Percentiles rank a stretch among this genome's conserved stretches.
Evolutionary conservation across 2,329 filamentous ascomycete species (phyloP).

Genomic region (Xylariaceae sp.): DNA sequence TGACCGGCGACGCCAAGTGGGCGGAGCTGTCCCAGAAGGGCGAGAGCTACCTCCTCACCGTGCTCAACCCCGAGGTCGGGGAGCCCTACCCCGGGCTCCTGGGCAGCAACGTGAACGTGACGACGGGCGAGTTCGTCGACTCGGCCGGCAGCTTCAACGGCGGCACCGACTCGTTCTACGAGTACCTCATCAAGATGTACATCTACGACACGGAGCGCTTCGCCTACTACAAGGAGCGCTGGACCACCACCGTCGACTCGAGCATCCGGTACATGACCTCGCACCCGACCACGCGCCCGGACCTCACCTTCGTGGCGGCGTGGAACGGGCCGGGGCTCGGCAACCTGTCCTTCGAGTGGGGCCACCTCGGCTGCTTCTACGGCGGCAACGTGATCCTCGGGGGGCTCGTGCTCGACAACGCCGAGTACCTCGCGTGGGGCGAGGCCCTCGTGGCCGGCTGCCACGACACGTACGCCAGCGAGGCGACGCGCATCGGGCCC

Average conservation of each 20-base stretch:
- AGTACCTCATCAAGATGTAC: constrained; percentile 89
- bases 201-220: constrained; percentile 65
- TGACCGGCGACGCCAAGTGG: constrained; percentile 62
- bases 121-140: constrained; percentile 60
- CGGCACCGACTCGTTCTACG: constrained; percentile 74
- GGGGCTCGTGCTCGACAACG: constrained; percentile 58
- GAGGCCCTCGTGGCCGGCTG: constrained; percentile 65
- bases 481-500: constrained; percentile 67
- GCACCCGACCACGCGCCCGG: constrained; percentile 56
- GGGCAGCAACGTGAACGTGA: constrained; percentile 58
- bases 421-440: constrained; percentile 67
- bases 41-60: constrained; percentile 62
- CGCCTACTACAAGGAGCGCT: constrained; percentile 59
- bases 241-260: constrained; percentile 68
- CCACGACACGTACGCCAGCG: constrained; percentile 63
- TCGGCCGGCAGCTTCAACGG: constrained; percentile 67
- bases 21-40: constrained; percentile 57
- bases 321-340: constrained; percentile 37
- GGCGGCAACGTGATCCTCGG: constrained; percentile 82
- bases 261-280: constrained; percentile 64
- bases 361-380: constrained; percentile 69
- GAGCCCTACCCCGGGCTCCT: constrained; percentile 74
- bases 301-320: constrained; percentile 63
- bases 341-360: constrained; percentile 35
- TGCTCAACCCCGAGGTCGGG: constrained; percentile 46